Evolutionary conservation across 2,329 filamentous ascomycete genomes (phyloP), one percentile per base, ranked within the genome.

Genomic region (Aureobasidium sp.): DNA sequence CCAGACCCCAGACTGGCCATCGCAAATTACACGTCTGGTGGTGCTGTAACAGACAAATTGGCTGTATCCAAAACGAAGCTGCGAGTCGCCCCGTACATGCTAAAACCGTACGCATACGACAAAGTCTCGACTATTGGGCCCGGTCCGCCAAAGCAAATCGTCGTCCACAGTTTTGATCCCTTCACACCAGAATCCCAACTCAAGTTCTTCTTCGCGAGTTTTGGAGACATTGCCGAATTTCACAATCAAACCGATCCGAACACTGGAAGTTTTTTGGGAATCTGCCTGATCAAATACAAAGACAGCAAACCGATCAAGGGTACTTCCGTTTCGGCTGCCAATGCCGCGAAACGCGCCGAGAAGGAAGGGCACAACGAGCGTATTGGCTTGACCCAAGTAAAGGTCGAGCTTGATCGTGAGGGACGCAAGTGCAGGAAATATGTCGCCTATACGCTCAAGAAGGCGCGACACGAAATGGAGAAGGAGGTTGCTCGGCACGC

Each of bases 161-260:
- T 97, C 4, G 91, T 97, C 22, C 92, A 87, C n/a, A 91, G 91
- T n/a, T 97, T 97, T 73, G 94, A 97, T 74, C 92, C 93, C 7
- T 79, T 97, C 66, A 87, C 89, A 44, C 84, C 90, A 14, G 90
- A 96, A 68, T 83, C 85, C 61, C 89, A 90, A 69, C 82, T 96
- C 56, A 84, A 84, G 20, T 84, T 87, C 49, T 83, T 90, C 60
- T 95, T 96, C 72, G 84, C 87, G 20, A 85, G 84, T 3, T 96
- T 89, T 76, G 91, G 91, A 59, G 90, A 96, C 63, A 92, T 99
- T 65, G 88, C 88, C 48, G 89, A 92, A 70, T 88, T 95, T 68
- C 91, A 90, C 70, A 97, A 97, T 71, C 93, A 95, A 73, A 93
- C 95, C 70, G 91, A 99, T 74, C 94, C 94, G 9, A 88, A 92